These are phyloP conservation scores for Cryptosporidium parvum DNA, from an alignment of 169 alveolate species.

Conservation along the genomic window DNA sequence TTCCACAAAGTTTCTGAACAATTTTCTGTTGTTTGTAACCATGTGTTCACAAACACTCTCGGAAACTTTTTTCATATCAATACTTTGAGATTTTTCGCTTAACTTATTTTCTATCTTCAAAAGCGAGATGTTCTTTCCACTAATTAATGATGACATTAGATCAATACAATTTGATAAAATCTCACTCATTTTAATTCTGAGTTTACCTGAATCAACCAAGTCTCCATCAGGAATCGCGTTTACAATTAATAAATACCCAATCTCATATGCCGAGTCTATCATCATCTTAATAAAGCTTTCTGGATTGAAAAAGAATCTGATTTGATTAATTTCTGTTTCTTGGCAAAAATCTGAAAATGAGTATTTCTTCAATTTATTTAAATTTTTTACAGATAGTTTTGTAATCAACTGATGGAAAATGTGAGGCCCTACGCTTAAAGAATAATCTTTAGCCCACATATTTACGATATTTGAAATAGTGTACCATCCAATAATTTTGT, in stretches of 20 bases:
- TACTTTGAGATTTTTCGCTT: neutral
- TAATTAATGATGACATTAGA: neutral
- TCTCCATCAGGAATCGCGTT: neutral
- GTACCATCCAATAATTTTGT: slow-evolving; percentile 57
- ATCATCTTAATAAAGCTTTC: slow-evolving; percentile 18
- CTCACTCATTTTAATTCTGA: slow-evolving; percentile 11
- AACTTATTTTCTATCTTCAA: slow-evolving; percentile 3
- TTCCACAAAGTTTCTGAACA: slow-evolving; percentile 49
- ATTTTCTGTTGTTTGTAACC: neutral
- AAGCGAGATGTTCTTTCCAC: neutral
- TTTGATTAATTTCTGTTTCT: slow-evolving; percentile 25
- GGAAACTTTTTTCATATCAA: neutral
- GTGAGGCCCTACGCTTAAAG: neutral
- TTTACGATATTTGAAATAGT: neutral
- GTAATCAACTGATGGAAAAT: slow-evolving; percentile 14
- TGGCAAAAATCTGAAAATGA: slow-evolving; percentile 24
- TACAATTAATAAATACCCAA: slow-evolving; percentile 13
- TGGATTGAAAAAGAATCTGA: slow-evolving; percentile 29
- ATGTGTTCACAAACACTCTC: neutral
- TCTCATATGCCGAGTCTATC: slow-evolving; percentile 34
- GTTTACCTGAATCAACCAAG: slow-evolving; percentile 1
- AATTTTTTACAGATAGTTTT: slow-evolving; percentile 33
- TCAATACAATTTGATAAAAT: neutral
- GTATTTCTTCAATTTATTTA: slow-evolving; percentile 5
- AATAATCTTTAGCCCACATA: slow-evolving; percentile 34